These are phyloP conservation scores for Neotropicomus parvogracilis DNA, from an alignment of 1,284 basidiomycete species.

Conservation along the genomic window DNA sequence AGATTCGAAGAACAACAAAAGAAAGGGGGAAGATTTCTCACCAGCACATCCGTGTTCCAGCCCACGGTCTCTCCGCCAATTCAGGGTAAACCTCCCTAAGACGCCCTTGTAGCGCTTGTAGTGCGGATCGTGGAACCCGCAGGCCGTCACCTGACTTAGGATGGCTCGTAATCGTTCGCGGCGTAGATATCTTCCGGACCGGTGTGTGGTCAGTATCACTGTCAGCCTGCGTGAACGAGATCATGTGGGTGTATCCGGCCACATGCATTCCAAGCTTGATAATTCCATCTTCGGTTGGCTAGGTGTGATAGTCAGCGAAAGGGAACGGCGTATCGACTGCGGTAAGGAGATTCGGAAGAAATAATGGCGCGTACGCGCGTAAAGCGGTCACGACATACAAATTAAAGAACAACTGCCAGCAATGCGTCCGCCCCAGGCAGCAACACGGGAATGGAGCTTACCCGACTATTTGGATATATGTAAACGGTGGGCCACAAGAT, in stretches of 20 bases:
- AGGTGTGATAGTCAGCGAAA: slow-evolving; percentile 2
- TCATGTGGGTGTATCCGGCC: slow-evolving; percentile 57
- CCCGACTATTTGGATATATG: neutral
- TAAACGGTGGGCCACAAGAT: neutral
- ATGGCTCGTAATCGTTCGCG: slow-evolving; percentile 58
- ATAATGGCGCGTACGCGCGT: no score
- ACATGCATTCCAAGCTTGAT: slow-evolving; percentile 75
- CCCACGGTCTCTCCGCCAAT: slow-evolving; percentile 64
- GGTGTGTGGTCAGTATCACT: slow-evolving; percentile 4
- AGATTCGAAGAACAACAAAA: neutral
- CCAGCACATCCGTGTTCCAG: slow-evolving; percentile 79
- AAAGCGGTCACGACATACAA: no score
- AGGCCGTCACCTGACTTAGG: slow-evolving; percentile 47
- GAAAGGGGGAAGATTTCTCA: slow-evolving; percentile 34
- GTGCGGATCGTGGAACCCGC: slow-evolving; percentile 56
- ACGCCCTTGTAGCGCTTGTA: slow-evolving; percentile 48
- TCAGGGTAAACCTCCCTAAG: slow-evolving; percentile 67
- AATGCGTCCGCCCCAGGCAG: no score
- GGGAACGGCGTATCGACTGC: neutral
- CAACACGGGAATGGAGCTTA: neutral
- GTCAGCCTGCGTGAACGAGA: slow-evolving; percentile 10
- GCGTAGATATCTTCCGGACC: slow-evolving; percentile 51
- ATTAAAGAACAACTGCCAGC: no score
- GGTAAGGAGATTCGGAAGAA: no score
- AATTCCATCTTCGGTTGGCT: slow-evolving; percentile 69